These are phyloP conservation scores for Pseudoturritis turrita DNA, from an alignment of 345 rosid genomes.

Conservation along the genomic window DNA sequence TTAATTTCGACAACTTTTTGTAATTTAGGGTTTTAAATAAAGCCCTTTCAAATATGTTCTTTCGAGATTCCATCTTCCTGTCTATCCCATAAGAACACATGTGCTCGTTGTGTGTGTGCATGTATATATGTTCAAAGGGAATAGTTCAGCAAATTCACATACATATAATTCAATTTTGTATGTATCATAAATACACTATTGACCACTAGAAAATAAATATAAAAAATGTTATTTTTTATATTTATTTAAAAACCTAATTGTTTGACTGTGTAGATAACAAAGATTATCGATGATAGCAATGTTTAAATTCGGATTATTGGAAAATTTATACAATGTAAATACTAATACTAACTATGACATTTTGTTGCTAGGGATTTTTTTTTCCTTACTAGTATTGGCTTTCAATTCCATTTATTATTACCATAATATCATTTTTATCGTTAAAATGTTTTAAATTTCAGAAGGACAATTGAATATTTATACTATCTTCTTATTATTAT, in stretches of 20 bases:
- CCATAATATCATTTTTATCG: no score
- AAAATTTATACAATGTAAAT: no score
- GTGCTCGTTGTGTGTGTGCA: background rate
- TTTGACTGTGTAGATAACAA: background rate
- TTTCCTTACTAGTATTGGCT: no score
- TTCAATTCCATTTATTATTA: no score
- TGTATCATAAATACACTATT: background rate
- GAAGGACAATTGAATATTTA: no score
- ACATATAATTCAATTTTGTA: background rate
- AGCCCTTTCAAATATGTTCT: constrained; percentile 5
- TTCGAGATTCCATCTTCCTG: constrained; percentile 22
- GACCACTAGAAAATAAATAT: background rate
- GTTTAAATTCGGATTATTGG: background rate
- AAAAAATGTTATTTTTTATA: background rate
- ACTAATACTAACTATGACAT: no score
- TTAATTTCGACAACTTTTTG: background rate
- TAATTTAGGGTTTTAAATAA: background rate
- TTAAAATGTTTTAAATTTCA: no score
- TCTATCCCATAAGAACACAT: constrained; percentile 7
- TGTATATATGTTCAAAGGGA: background rate
- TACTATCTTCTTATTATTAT: no score
- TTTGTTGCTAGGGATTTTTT: no score
- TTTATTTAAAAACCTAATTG: background rate
- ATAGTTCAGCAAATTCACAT: constrained; percentile 3
- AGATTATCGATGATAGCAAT: background rate